phyloP scores from a whole-genome alignment of 257 asterid species.

The Solanum paucissectum region DNA sequence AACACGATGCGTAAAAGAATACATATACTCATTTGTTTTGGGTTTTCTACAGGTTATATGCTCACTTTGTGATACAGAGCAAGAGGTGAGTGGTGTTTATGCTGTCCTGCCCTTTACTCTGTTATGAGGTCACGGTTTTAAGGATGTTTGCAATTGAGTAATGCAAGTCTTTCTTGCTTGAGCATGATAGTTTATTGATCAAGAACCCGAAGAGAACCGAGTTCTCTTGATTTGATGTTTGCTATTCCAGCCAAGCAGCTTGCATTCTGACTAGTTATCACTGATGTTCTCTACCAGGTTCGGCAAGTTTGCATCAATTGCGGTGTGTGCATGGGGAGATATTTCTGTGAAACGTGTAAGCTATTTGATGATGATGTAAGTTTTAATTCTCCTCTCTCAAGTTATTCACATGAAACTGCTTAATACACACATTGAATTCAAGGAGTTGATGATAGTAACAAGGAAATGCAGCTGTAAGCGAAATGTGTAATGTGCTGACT shows the following conservation, averaged over 20 bases:
- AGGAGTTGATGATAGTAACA: not conserved
- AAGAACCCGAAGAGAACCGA: not conserved
- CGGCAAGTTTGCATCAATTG: slow-evolving; percentile 65
- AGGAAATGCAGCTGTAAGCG: not conserved
- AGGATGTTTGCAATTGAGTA: not conserved
- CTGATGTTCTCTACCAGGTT: slow-evolving; percentile 27
- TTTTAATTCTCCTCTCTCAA: not conserved
- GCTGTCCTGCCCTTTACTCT: not conserved
- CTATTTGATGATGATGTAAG: slow-evolving; percentile 86
- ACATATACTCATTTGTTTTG: not conserved
- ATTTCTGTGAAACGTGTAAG: slow-evolving; percentile 73
- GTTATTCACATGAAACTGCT: not conserved
- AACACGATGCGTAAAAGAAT: not conserved
- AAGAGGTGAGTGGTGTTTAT: slow-evolving; percentile 46
- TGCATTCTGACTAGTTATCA: not conserved
- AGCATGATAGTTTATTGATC: not conserved
- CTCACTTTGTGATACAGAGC: slow-evolving; percentile 77
- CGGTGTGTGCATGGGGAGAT: slow-evolving; percentile 82
- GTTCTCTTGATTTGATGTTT: not conserved
- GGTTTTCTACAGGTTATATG: slow-evolving; percentile 53
- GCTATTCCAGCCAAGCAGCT: not conserved
- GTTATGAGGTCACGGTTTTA: not conserved
- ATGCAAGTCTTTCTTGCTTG: not conserved
- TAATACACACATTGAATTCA: not conserved
- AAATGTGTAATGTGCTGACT: not conserved